Percentiles rank a stretch among this genome's conserved stretches.
Evolutionary conservation across 2,329 filamentous ascomycete genomes (phyloP).

Genomic region (Clathrospora elynae): DNA sequence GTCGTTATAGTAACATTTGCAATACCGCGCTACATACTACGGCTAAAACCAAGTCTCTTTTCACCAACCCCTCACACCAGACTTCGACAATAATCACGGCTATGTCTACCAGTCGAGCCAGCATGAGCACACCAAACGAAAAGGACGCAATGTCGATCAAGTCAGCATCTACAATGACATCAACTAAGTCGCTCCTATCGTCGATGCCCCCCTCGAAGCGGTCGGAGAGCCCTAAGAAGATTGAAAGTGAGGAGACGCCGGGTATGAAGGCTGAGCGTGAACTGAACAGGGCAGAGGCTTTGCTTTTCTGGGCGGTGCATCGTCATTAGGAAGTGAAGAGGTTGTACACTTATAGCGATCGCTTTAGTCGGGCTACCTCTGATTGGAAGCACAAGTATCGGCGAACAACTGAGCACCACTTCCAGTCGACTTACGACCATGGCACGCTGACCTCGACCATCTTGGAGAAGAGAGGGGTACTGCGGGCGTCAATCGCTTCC

Average conservation of each 20-base stretch:
- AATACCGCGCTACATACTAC: background rate
- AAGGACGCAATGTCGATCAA: conserved; percentile 24
- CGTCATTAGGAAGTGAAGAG: conserved; percentile 4
- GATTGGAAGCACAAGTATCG: background rate
- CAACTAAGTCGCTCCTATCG: conserved; percentile 31
- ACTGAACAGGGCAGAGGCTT: conserved; percentile 24
- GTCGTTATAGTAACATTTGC: background rate
- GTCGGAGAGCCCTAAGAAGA: conserved; percentile 3
- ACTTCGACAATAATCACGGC: background rate
- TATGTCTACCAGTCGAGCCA: conserved; percentile 10
- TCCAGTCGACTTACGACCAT: too few species aligned
- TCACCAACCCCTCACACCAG: background rate
- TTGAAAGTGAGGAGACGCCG: conserved; percentile 9
- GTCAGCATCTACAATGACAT: conserved; percentile 33
- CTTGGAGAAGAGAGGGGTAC: too few species aligned
- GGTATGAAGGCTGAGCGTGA: conserved; percentile 18
- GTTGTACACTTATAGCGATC: background rate
- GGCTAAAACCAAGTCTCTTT: background rate
- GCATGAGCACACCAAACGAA: conserved; percentile 4
- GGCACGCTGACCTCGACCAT: too few species aligned
- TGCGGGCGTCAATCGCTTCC: too few species aligned
- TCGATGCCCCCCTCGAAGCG: conserved; percentile 25
- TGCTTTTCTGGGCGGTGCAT: conserved; percentile 19
- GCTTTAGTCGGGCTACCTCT: background rate
- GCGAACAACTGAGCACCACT: too few species aligned